These are phyloP conservation scores for Sanghuangporus sanghuang DNA, from an alignment of 1,284 basidiomycete genomes.

Conservation along the genomic window DNA sequence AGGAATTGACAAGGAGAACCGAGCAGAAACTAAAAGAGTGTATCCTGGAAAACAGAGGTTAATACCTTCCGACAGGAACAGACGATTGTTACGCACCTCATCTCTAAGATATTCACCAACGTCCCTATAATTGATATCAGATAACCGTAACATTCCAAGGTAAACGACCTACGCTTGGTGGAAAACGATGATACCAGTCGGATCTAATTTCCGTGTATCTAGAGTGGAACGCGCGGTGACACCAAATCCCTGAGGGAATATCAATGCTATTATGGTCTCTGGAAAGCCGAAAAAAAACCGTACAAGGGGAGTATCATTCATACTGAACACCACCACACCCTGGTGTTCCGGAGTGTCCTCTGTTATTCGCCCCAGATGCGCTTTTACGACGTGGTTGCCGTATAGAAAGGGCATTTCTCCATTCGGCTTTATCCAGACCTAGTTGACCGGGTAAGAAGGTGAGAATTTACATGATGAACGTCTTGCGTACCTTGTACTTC, in stretches of 20 bases:
- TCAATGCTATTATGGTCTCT: constrained; percentile 5
- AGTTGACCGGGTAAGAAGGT: constrained; percentile 5
- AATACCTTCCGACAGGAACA: background rate
- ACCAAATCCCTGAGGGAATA: constrained; percentile 78
- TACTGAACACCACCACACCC: constrained; percentile 94
- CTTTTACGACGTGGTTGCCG: constrained; percentile 98
- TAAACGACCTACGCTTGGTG: constrained; percentile 82
- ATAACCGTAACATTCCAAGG: constrained; percentile 1
- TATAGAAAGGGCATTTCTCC: constrained; percentile 99
- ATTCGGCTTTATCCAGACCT: constrained; percentile 99
- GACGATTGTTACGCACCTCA: constrained; percentile 53
- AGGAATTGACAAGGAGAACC: background rate
- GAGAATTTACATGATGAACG: background rate
- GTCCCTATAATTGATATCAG: constrained; percentile 48
- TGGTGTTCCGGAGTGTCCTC: constrained; percentile 99
- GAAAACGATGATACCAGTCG: constrained; percentile 97
- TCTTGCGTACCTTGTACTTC: constrained; percentile 82
- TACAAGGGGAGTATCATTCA: constrained; percentile 91
- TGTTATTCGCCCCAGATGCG: constrained; percentile 97
- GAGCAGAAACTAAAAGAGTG: constrained; percentile 8
- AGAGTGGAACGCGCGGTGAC: constrained; percentile 95
- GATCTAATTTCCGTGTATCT: constrained; percentile 96
- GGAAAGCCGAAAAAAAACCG: constrained; percentile 24
- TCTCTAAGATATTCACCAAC: constrained; percentile 95
- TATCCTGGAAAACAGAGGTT: constrained; percentile 6